A percentile compares a stretch with the other conserved stretches of the same genome.
Evolutionary conservation across 169 alveolate species (phyloP).

Genomic region (Hepatocystis sp.): DNA sequence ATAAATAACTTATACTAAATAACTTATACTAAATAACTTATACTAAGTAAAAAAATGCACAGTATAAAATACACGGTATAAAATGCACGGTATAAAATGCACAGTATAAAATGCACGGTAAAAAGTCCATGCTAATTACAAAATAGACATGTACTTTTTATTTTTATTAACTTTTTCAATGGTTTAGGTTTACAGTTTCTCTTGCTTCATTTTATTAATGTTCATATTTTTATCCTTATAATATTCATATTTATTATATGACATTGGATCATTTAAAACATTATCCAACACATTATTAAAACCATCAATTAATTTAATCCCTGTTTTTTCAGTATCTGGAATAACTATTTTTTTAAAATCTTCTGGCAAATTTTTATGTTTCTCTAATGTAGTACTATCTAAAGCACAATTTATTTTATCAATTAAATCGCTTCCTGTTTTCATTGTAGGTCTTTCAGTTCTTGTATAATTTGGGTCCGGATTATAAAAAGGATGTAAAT

Average conservation of each 20-base stretch:
- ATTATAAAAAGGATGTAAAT: slow-evolving; percentile 67
- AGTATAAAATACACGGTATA: too few species aligned
- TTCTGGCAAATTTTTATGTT: slow-evolving; percentile 45
- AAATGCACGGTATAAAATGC: too few species aligned
- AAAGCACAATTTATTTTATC: slow-evolving; percentile 64
- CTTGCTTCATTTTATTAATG: neutral
- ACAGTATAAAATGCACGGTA: too few species aligned
- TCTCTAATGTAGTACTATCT: slow-evolving; percentile 64
- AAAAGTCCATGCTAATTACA: too few species aligned
- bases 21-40: too few species aligned
- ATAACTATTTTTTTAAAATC: slow-evolving; percentile 25
- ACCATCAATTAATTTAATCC: slow-evolving; percentile 43
- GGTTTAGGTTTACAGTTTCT: too few species aligned
- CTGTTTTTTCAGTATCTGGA: slow-evolving; percentile 68
- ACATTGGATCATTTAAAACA: slow-evolving; percentile 49
- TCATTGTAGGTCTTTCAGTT: slow-evolving; percentile 65
- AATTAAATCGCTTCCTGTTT: slow-evolving; percentile 53
- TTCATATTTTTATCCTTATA: slow-evolving; percentile 16
- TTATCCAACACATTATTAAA: slow-evolving; percentile 51
- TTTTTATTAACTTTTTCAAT: too few species aligned
- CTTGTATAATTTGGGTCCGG: slow-evolving; percentile 75
- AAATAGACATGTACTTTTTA: too few species aligned
- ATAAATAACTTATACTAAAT: too few species aligned
- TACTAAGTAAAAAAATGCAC: too few species aligned
- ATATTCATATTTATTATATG: slow-evolving; percentile 49